Conservation (phyloP, 495 filamentous ascomycete genomes). For the Tuber microsphaerosporum region DNA sequence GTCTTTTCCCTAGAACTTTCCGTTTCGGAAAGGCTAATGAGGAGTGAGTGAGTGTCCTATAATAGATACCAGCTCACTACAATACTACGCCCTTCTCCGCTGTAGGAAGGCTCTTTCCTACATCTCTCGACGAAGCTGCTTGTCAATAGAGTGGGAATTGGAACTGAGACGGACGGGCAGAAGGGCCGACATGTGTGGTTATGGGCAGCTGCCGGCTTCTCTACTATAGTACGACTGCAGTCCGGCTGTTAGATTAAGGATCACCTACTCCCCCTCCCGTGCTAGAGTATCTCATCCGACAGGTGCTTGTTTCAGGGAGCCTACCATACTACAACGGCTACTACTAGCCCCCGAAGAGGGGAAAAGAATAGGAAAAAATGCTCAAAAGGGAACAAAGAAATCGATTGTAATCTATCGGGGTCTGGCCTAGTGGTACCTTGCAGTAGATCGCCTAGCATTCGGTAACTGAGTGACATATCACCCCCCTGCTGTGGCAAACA, state of each 20-base stretch:
- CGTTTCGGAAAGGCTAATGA: not conserved
- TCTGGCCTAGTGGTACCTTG: slow-evolving; percentile 7
- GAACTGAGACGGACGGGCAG: not conserved
- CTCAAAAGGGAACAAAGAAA: not conserved
- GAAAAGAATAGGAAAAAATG: not conserved
- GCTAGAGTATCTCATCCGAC: not conserved
- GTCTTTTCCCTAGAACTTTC: not conserved
- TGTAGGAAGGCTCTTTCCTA: not conserved
- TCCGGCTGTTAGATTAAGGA: not conserved
- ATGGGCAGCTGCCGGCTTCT: not conserved
- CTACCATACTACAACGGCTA: not conserved
- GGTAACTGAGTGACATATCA: not conserved
- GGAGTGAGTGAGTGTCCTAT: not conserved
- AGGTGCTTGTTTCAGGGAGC: not conserved
- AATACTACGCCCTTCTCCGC: not conserved
- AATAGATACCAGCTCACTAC: not conserved
- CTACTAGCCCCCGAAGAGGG: not conserved
- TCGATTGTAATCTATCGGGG: not conserved
- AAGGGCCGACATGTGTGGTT: not conserved
- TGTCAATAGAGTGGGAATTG: not conserved
- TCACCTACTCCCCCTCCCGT: not conserved
- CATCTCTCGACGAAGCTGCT: not conserved
- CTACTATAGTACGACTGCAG: not conserved
- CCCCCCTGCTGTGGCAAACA: not conserved
- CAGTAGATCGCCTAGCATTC: slow-evolving; percentile 8